Base-by-base conservation (phyloP, 106 monocot species). In the Platanthera zijinensis region DNA sequence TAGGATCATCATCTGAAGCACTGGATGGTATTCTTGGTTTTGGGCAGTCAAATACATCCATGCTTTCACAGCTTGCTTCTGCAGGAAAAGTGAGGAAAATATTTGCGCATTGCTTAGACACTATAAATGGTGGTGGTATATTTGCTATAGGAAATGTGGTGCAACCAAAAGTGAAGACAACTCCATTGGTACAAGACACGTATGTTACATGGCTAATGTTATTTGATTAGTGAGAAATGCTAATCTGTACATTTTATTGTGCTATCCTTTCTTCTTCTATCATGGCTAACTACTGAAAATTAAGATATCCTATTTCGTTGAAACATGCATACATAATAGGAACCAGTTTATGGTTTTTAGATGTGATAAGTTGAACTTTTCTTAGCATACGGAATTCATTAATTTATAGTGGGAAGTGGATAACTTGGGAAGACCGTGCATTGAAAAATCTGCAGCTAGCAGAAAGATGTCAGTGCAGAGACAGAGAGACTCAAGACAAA, bases 41-140 rank as follows among this genome's bases (percentile, higher is more conserved):
- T 79, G 96, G 96, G 9, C 93, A 96, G 71, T 77, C 96, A 46
- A 96, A 96, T 85, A 76, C 90, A 39, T 96, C 96, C 21, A 84
- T 96, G 78, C 30, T 96, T 67, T 91, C 93, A 19, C 96, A 96
- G 59, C 74, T 96, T 48, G 92, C 93, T 80, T 72, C 90, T 67
- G 32, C 82, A 19, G 89, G 96, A 74, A 90, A 96, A 87, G 89
- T 91, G 69, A 90, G 70, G 69, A 96, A 96, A 77, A 83, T 87
- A 45, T 96, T 96, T 86, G 79, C 96, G 51, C 96, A 96, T 82
- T 96, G 96, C 76, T 89, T 96, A 74, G 96, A 96, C 73, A 96
- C 84, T 51, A 52, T 79, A 48, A 83, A 86, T 76, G 96, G 96
- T 78, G 96, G 96, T 57, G 96, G 96, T 48, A 96, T 96, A 72